Conservation (phyloP, 345 rosid species). For the Firmiana major region DNA sequence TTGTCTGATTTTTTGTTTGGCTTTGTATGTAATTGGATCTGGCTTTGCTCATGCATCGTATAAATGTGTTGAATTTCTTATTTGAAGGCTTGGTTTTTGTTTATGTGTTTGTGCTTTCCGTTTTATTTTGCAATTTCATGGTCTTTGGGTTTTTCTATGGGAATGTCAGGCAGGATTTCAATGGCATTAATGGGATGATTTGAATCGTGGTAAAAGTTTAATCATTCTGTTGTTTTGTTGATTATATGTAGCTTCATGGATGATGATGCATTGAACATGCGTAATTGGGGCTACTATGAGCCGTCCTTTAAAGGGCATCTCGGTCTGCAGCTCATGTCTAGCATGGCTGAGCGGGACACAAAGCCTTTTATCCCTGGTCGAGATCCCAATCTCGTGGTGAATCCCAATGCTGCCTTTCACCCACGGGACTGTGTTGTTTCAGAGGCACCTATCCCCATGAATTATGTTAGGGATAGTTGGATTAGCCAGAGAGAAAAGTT, state of each 20-base stretch:
- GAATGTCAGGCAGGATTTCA: neutral
- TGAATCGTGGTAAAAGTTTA: neutral
- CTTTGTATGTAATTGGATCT: slow-evolving; percentile 12
- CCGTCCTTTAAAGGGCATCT: slow-evolving; percentile 63
- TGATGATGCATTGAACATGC: slow-evolving; percentile 64
- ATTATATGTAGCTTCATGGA: slow-evolving; percentile 60
- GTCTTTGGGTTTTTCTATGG: neutral
- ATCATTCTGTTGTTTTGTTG: neutral
- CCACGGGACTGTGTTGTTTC: slow-evolving; percentile 58
- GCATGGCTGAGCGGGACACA: slow-evolving; percentile 64
- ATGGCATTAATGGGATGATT: neutral
- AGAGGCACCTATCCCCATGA: slow-evolving; percentile 53
- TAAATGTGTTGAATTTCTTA: neutral
- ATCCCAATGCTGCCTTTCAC: slow-evolving; percentile 44
- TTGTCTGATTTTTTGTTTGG: neutral
- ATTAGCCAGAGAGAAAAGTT: slow-evolving; percentile 69
- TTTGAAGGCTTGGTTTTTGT: slow-evolving; percentile 1
- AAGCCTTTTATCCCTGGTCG: slow-evolving; percentile 68
- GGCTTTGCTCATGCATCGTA: neutral
- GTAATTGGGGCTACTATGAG: slow-evolving; percentile 89
- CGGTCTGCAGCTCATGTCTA: slow-evolving; percentile 78
- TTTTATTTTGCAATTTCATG: neutral
- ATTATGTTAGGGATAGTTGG: slow-evolving; percentile 64
- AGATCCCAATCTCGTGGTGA: slow-evolving; percentile 58
- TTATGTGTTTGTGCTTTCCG: neutral